These are phyloP conservation scores for Eucalyptus decipiens DNA, from an alignment of 345 rosid genomes.

Conservation along the genomic window DNA sequence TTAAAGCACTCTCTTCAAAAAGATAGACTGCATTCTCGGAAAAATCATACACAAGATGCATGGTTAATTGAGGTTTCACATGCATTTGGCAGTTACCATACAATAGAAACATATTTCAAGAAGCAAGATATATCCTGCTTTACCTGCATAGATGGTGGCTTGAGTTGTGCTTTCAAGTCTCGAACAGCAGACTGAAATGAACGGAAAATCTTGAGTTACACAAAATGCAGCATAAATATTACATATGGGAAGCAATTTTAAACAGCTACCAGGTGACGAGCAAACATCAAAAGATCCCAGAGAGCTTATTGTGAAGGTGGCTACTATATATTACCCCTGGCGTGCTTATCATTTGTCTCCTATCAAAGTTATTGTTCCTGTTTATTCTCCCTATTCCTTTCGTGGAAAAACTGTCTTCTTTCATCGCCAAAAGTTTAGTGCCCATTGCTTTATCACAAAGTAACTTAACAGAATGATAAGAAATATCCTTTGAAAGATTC, in stretches of 20 bases:
- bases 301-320: not conserved
- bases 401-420: not conserved
- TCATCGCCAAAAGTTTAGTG: not conserved
- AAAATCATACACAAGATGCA: not conserved
- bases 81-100: not conserved
- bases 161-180: constrained; percentile 85
- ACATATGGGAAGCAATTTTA: not conserved
- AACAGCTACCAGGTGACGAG: not conserved
- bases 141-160: constrained; percentile 99
- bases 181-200: constrained; percentile 78
- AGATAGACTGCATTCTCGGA: not conserved
- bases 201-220: not conserved
- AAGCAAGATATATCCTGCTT: not conserved
- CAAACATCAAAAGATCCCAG: not conserved
- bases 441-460: not conserved
- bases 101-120: not conserved
- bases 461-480: not conserved
- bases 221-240: not conserved
- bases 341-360: not conserved
- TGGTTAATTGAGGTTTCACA: not conserved
- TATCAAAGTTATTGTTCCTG: not conserved
- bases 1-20: not conserved
- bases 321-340: not conserved
- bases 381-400: not conserved
- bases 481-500: not conserved